Percentiles rank a stretch among this genome's conserved stretches.
Conservation (phyloP, 1,139 yeast species). For the Wickerhamomyces sp. region DNA sequence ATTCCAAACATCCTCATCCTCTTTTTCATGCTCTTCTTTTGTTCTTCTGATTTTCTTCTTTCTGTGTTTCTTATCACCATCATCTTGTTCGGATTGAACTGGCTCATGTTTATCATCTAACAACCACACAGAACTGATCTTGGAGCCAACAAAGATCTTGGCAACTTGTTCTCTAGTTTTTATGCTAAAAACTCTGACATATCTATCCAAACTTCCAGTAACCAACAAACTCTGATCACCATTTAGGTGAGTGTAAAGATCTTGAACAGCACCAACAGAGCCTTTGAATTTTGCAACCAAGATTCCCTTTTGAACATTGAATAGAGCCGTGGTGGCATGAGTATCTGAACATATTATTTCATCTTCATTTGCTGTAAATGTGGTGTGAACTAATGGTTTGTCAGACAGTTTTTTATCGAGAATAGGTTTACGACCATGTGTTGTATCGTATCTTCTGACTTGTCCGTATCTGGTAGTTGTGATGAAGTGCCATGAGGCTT, state of each 20-base stretch:
- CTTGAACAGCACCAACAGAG: slow-evolving; percentile 38
- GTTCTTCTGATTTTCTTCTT: slow-evolving; percentile 11
- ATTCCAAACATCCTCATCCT: slow-evolving; percentile 26
- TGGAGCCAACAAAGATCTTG: slow-evolving; percentile 73
- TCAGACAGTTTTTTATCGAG: slow-evolving; percentile 43
- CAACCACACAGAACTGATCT: slow-evolving; percentile 53
- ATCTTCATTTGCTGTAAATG: slow-evolving; percentile 24
- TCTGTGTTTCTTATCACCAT: slow-evolving; percentile 32
- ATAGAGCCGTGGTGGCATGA: slow-evolving; percentile 49
- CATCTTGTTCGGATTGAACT: slow-evolving; percentile 20
- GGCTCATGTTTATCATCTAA: slow-evolving; percentile 30
- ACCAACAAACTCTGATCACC: slow-evolving; percentile 28
- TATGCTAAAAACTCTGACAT: slow-evolving; percentile 69
- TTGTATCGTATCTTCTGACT: slow-evolving; percentile 55
- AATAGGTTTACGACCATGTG: slow-evolving; percentile 55
- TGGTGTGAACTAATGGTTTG: slow-evolving; percentile 37
- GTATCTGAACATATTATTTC: slow-evolving; percentile 54
- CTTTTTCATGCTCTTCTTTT: slow-evolving; percentile 25
- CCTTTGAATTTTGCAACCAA: slow-evolving; percentile 41
- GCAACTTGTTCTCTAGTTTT: slow-evolving; percentile 53
- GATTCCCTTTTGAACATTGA: slow-evolving; percentile 39
- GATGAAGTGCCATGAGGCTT: slow-evolving; percentile 40
- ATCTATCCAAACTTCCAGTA: slow-evolving; percentile 84
- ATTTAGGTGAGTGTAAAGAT: slow-evolving; percentile 23
- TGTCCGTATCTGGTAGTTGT: slow-evolving; percentile 72